Percentiles rank a stretch among this genome's conserved stretches.
phyloP scores from a whole-genome alignment of 495 filamentous ascomycete genomes.

The Glonium stellatum region DNA sequence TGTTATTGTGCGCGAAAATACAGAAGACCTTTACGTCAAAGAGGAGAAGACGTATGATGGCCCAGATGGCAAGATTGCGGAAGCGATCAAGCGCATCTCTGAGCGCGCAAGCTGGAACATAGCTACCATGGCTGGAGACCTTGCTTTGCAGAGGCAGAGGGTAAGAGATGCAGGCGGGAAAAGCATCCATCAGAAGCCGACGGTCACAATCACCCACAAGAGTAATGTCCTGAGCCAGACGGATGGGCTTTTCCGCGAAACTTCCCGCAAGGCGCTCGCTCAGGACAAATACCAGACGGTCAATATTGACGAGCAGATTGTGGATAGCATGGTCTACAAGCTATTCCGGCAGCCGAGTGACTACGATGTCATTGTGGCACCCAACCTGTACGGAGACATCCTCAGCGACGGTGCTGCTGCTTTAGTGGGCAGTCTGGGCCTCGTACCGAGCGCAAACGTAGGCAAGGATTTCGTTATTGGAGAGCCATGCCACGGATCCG shows the following conservation, averaged over 20 bases:
- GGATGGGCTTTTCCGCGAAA: slow-evolving; percentile 88
- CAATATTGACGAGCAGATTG: slow-evolving; percentile 90
- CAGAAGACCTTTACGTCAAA: slow-evolving; percentile 98
- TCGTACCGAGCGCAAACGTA: slow-evolving; percentile 95
- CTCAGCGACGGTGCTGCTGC: slow-evolving; percentile 93
- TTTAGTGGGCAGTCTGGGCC: slow-evolving; percentile 84
- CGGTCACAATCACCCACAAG: slow-evolving; percentile 97
- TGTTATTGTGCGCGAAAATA: slow-evolving; percentile 98
- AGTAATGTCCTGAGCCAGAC: slow-evolving; percentile 95
- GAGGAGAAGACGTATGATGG: slow-evolving; percentile 77
- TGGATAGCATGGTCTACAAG: slow-evolving; percentile 99
- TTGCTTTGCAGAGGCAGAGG: slow-evolving; percentile 78
- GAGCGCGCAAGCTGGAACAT: slow-evolving; percentile 76
- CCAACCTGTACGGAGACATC: slow-evolving; percentile 97
- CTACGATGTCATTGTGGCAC: slow-evolving; percentile 97
- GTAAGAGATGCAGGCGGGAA: slow-evolving; percentile 50
- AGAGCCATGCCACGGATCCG: slow-evolving; percentile 94
- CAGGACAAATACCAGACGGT: slow-evolving; percentile 47
- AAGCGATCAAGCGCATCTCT: slow-evolving; percentile 95
- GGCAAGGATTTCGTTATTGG: slow-evolving; percentile 92
- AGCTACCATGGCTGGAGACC: slow-evolving; percentile 86
- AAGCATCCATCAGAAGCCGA: slow-evolving; percentile 57
- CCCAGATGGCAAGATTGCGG: slow-evolving; percentile 73
- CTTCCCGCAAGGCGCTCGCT: slow-evolving; percentile 63
- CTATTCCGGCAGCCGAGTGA: slow-evolving; percentile 88